A percentile compares a stretch with the other conserved stretches of the same genome.
Conservation (phyloP, 2,329 filamentous ascomycete species). For the Botrytis hyacinthi region DNA sequence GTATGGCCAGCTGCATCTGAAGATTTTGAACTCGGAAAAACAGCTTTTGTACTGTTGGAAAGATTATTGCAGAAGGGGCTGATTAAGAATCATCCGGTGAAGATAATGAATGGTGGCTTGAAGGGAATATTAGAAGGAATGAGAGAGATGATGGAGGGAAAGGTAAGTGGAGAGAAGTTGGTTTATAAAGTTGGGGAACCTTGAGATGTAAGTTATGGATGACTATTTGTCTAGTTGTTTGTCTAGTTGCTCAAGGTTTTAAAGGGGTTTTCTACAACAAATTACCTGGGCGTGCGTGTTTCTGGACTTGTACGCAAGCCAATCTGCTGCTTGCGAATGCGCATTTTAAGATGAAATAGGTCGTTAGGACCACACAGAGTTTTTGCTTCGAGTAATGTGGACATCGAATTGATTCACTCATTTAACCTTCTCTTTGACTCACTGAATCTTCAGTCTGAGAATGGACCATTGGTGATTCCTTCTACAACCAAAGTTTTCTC, state of each 20-base stretch:
- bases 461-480: rapidly evolving
- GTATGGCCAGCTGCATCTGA: neutral
- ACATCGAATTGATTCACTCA: rapidly evolving
- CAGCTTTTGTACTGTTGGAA: neutral
- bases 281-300: neutral
- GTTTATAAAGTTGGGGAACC: neutral
- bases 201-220: neutral
- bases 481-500: rapidly evolving
- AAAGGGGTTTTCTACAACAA: rapidly evolving
- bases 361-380: rapidly evolving
- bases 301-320: neutral
- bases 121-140: neutral
- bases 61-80: neutral
- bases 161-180: constrained; percentile 1
- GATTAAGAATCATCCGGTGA: neutral
- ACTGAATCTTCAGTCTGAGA: neutral
- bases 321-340: neutral
- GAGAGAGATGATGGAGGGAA: constrained; percentile 3
- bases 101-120: neutral
- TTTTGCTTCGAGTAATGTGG: rapidly evolving
- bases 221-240: rapidly evolving
- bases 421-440: neutral
- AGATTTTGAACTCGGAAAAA: neutral
- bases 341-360: rapidly evolving
- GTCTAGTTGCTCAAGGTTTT: neutral